Evolutionary conservation across 2,329 filamentous ascomycete species (phyloP), one percentile per base, ranked within the genome.

Genomic region (Clonostachys solani): DNA sequence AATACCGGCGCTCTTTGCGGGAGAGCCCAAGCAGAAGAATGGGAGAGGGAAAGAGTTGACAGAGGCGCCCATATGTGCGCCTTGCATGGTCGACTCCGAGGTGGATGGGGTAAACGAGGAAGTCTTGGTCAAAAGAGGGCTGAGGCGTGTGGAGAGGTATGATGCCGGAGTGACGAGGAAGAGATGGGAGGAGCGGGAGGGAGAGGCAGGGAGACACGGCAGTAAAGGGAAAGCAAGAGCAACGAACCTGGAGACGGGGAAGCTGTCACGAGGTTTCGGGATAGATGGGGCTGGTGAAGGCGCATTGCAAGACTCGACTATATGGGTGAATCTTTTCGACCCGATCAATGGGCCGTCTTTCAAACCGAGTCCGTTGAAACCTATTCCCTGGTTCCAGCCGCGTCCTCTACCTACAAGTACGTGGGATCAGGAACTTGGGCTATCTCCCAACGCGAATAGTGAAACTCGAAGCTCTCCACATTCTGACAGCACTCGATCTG

Each of bases 301-400:
- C 9, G 23, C 23, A 10, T 29, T 9, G 9, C 23, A 58, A 1
- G 55, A 62, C 40, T 64, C 65, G 4, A 60, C 64, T 2, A 69
- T 80, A 6, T 81, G 78, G 58, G 68, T 81, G 7, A 71, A 74
- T 34, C 68, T 77, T 5, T 60, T 62, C 29, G 71, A 81, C 50
- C 77, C 78, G 0, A 50, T 80, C 12, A 67, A 72, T 13, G 60
- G 67, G 10, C 61, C 65, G 5, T 64, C 71, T 3, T 81, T 80
- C 54, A 66, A 63, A 50, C 73, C 75, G 2, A 70, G 67, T 45
- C 69, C 65, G 5, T 66, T 74, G 12, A 82, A 81, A 50, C 74
- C 77, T 2, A 68, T 81, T 12, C 78, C 78, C 0, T 49, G 53
- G 13, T 74, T 46, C 3, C 45, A 43, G 15, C 44, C 44, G 33